Evolutionary conservation across 257 asterid species (phyloP).

Genomic region (Solanum virginianum): DNA sequence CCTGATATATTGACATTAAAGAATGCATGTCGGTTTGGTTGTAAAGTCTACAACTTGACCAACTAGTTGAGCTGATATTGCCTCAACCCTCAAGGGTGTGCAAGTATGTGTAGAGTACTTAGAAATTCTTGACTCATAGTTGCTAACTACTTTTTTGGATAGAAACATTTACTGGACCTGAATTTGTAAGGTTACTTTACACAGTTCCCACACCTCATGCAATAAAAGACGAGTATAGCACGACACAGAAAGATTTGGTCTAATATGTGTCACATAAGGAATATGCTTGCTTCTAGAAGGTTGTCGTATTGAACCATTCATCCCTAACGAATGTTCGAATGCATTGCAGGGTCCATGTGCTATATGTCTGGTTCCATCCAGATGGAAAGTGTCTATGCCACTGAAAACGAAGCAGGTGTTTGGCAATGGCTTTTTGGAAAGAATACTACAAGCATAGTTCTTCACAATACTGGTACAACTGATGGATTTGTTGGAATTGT

Average conservation of each 20-base stretch:
- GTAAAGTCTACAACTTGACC: neutral
- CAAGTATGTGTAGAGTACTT: neutral
- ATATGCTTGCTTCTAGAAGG: neutral
- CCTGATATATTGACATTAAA: neutral
- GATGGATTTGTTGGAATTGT: constrained; percentile 98
- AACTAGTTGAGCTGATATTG: neutral
- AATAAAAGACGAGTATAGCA: neutral
- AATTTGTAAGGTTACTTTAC: neutral
- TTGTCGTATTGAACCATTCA: neutral
- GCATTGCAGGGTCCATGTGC: constrained; percentile 88
- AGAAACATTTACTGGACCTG: neutral
- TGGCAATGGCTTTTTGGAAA: constrained; percentile 99
- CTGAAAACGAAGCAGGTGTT: constrained; percentile 90
- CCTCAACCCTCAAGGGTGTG: neutral
- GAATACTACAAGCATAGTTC: constrained; percentile 58
- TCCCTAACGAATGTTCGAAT: neutral
- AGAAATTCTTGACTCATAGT: neutral
- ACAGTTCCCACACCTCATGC: neutral
- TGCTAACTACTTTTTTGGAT: neutral
- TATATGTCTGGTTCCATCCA: constrained; percentile 96
- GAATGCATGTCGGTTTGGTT: neutral
- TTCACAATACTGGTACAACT: constrained; percentile 65
- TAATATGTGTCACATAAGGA: neutral
- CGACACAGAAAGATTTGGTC: neutral
- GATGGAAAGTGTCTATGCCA: constrained; percentile 69